A percentile compares a stretch with the other conserved stretches of the same genome.
phyloP scores from a whole-genome alignment of 2,329 filamentous ascomycete species.

The Aspergillus arachidicola region DNA sequence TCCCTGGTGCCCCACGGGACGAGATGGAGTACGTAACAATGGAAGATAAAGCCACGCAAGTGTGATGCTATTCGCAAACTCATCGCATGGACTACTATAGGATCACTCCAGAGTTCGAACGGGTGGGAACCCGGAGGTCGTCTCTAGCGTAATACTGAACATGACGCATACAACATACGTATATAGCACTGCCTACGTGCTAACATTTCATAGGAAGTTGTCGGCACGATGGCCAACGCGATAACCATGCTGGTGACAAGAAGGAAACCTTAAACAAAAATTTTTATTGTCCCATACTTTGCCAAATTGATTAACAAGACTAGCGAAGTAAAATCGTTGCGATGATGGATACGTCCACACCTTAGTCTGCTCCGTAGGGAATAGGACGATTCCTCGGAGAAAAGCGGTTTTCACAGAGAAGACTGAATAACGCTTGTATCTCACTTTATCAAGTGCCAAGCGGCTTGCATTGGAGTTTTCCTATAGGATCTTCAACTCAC shows the following conservation, averaged over 20 bases:
- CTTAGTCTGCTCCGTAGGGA: background rate
- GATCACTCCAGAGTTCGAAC: background rate
- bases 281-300: background rate
- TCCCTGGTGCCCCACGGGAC: background rate
- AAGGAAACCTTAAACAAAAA: background rate
- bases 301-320: background rate
- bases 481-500: background rate
- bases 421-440: background rate
- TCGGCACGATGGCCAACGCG: background rate
- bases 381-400: conserved; percentile 1
- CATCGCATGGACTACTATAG: background rate
- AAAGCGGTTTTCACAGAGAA: background rate
- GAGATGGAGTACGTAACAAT: background rate
- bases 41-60: background rate
- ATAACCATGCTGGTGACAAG: background rate
- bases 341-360: background rate
- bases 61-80: background rate
- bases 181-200: background rate
- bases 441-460: background rate
- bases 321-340: background rate
- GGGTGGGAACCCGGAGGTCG: background rate
- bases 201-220: background rate
- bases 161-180: background rate
- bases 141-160: background rate
- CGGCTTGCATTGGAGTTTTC: background rate